Evolutionary conservation across 345 rosid species (phyloP).

Genomic region (Raphanus raphanistrum): DNA sequence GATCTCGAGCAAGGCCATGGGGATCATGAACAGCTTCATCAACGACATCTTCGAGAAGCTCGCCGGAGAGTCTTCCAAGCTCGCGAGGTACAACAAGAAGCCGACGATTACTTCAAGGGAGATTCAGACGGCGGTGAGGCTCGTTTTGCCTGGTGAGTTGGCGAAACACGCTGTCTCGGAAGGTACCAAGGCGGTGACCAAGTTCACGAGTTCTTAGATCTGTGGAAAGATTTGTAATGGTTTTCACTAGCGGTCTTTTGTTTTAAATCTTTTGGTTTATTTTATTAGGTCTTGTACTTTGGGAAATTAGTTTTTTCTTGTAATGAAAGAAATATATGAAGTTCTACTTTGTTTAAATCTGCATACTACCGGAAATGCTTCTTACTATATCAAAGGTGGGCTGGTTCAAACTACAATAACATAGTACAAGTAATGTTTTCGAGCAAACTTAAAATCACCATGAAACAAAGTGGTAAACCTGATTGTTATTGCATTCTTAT

Average conservation of each 20-base stretch:
- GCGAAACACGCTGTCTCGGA: conserved; percentile 42
- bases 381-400: background rate
- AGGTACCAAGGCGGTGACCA: conserved; percentile 38
- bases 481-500: background rate
- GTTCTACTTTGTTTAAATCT: background rate
- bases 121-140: conserved; percentile 43
- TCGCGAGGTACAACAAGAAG: conserved; percentile 67
- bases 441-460: background rate
- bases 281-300: background rate
- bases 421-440: background rate
- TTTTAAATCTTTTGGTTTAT: background rate
- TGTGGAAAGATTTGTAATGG: background rate
- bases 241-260: background rate
- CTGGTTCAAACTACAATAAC: background rate
- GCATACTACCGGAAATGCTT: background rate
- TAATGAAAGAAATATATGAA: background rate
- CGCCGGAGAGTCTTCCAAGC: conserved; percentile 50
- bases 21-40: conserved; percentile 43
- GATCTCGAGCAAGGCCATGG: conserved; percentile 42
- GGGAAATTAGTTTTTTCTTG: background rate
- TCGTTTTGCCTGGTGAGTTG: conserved; percentile 37
- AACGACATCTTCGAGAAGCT: conserved; percentile 59
- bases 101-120: conserved; percentile 59
- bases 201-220: conserved; percentile 39
- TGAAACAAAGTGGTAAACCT: background rate